Evolutionary conservation across 768 basidiomycete genomes (phyloP).

Genomic region (Leccinellum luteum): DNA sequence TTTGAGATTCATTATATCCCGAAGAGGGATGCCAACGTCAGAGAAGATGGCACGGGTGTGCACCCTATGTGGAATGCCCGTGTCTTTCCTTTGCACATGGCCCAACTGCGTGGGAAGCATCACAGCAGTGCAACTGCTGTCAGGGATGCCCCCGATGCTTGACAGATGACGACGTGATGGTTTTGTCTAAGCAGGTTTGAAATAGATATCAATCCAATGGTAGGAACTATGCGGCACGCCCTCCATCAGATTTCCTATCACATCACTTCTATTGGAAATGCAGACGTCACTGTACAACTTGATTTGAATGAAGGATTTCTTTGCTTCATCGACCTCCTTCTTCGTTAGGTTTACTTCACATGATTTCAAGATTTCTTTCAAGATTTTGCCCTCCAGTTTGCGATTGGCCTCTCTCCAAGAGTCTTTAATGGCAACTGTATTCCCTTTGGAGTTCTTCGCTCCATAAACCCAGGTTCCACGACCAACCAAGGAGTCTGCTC

Average conservation of each 20-base stretch:
- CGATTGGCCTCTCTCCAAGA: background rate
- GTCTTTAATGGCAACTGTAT: background rate
- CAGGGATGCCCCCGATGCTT: too few species aligned
- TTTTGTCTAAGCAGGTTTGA: background rate
- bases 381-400: background rate
- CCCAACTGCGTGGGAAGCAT: too few species aligned
- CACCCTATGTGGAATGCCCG: background rate
- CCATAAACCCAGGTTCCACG: constrained; percentile 4
- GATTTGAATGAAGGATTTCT: background rate
- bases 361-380: background rate
- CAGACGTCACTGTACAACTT: background rate
- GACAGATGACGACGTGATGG: background rate
- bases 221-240: too few species aligned
- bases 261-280: background rate
- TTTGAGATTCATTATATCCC: background rate
- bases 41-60: background rate
- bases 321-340: background rate
- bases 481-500: background rate
- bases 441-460: background rate
- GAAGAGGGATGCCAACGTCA: background rate
- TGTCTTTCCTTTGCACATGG: background rate
- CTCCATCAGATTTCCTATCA: background rate
- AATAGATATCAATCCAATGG: too few species aligned
- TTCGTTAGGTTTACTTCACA: background rate
- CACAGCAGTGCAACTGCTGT: background rate